Evolutionary conservation across 1,139 yeast genomes (phyloP).

Genomic region (Blastobotrys ciferrii): DNA sequence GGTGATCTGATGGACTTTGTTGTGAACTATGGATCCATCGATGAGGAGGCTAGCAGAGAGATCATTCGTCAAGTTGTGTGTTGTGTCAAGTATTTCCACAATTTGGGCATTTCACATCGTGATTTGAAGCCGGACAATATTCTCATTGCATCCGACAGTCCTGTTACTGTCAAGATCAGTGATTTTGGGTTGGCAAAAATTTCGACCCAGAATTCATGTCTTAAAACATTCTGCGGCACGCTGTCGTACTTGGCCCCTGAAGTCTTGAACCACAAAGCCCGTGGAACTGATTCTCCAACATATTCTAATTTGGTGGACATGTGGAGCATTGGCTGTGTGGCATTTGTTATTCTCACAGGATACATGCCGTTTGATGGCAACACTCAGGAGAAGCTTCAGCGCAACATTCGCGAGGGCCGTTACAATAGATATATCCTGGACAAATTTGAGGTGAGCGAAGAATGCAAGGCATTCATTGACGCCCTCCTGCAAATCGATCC

Average conservation of each 20-base stretch:
- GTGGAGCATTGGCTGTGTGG: constrained; percentile 93
- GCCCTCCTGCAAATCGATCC: constrained; percentile 76
- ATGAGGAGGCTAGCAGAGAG: constrained; percentile 86
- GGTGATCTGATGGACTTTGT: constrained; percentile 98
- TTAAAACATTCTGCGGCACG: constrained; percentile 90
- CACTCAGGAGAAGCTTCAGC: constrained; percentile 81
- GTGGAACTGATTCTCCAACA: constrained; percentile 30
- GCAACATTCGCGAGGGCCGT: constrained; percentile 70
- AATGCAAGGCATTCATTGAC: constrained; percentile 65
- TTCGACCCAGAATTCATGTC: constrained; percentile 69
- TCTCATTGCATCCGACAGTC: constrained; percentile 84
- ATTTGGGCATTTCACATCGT: constrained; percentile 84
- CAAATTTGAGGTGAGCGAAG: constrained; percentile 61
- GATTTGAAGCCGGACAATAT: constrained; percentile 94
- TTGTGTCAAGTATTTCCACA: constrained; percentile 85
- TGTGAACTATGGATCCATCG: constrained; percentile 85
- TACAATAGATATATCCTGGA: constrained; percentile 78
- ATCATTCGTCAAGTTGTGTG: constrained; percentile 78
- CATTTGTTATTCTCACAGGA: constrained; percentile 85
- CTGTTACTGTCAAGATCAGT: constrained; percentile 83
- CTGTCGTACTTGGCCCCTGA: constrained; percentile 94
- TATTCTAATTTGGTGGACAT: constrained; percentile 89
- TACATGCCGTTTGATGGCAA: constrained; percentile 92
- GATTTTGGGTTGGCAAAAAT: constrained; percentile 91
- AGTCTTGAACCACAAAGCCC: constrained; percentile 67